phyloP scores from a whole-genome alignment of 306 rosid species.

The Cucurbita maxima region DNA sequence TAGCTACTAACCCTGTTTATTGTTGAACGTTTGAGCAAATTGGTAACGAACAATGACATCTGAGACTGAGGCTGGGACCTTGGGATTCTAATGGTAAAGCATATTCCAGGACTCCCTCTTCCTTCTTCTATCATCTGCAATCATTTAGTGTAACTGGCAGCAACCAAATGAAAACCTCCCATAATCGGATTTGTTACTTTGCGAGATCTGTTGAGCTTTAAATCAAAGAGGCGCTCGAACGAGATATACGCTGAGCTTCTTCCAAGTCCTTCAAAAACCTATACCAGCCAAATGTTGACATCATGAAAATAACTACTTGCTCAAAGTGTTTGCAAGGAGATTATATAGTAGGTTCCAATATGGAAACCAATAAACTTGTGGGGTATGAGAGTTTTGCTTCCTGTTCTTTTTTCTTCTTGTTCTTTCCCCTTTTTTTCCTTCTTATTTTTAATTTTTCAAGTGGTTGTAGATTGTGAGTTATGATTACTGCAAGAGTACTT shows the following conservation, averaged over 20 bases:
- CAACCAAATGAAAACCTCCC: constrained; percentile 2
- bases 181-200: not conserved
- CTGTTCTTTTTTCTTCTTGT: not conserved
- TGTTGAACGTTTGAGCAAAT: not conserved
- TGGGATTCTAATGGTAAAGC: not conserved
- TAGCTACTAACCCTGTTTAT: not conserved
- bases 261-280: constrained; percentile 91
- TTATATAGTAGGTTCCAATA: not conserved
- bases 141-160: not conserved
- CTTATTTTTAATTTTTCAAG: not conserved
- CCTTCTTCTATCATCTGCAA: not conserved
- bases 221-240: constrained; percentile 32
- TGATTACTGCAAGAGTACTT: not conserved
- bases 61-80: not conserved
- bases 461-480: not conserved
- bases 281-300: constrained; percentile 8
- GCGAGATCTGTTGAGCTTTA: constrained; percentile 17
- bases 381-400: not conserved
- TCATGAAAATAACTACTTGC: not conserved
- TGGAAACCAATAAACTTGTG: not conserved
- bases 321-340: not conserved
- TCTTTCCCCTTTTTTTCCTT: no score
- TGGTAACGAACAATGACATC: not conserved
- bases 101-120: not conserved
- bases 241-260: constrained; percentile 83